Evolutionary conservation across 805 yeast species (phyloP).

Genomic region (Saccharomycopsis amapae): DNA sequence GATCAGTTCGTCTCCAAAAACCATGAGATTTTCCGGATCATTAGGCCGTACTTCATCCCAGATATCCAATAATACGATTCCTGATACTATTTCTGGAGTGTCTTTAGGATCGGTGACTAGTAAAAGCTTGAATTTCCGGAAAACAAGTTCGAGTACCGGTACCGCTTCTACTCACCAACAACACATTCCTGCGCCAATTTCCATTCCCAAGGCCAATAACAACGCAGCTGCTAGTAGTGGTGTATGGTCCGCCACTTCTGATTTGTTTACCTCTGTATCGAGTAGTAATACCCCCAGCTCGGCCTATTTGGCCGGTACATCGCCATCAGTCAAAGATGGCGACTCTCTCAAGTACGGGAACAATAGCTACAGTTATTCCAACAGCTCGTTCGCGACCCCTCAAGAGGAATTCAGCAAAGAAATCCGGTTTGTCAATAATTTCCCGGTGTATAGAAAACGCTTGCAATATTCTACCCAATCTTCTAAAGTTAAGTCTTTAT

Average conservation of each 20-base stretch:
- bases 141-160: neutral
- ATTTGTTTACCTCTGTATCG: neutral
- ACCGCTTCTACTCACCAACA: neutral
- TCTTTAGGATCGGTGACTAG: too few species aligned
- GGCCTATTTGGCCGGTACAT: neutral
- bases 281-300: slow-evolving; percentile 10
- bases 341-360: neutral
- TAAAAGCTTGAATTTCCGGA: too few species aligned
- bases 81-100: too few species aligned
- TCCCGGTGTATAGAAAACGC: slow-evolving; percentile 70
- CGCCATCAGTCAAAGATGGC: neutral
- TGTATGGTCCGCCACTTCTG: neutral
- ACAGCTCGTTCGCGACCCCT: neutral
- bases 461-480: slow-evolving; percentile 46
- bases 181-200: slow-evolving; percentile 7
- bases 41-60: slow-evolving; percentile 2
- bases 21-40: neutral
- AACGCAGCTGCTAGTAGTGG: neutral
- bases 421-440: slow-evolving; percentile 64
- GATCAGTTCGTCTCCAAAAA: slow-evolving; percentile 1
- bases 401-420: slow-evolving; percentile 37
- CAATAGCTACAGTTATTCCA: neutral
- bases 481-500: slow-evolving; percentile 28
- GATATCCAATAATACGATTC: neutral
- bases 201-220: slow-evolving; percentile 5